Evolutionary conservation across 495 filamentous ascomycete species (phyloP), one percentile per base, ranked within the genome.

Genomic region (Hypoxylon fragiforme): DNA sequence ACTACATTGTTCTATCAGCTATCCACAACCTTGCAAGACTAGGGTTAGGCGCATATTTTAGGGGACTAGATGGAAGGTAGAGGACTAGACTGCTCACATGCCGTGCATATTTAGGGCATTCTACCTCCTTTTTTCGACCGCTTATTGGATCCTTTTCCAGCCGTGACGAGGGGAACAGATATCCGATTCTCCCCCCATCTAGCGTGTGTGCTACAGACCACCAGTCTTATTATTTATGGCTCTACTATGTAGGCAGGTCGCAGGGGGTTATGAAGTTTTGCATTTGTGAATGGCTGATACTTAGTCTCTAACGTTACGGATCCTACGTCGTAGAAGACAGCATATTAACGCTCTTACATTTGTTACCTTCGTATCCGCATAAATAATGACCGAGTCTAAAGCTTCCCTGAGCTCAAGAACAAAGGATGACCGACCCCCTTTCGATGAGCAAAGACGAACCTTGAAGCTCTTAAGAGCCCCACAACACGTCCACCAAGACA

Each of bases 91-190:
- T 52, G 58, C 37, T 57, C 58, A 62, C 52, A 62, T 62, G 58
- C 52, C 52, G 52, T 57, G 52, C 58, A 57, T 57, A 52, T 37
- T 42, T 56, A 61, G 22, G 46, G 47, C 47, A 56, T 51, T 50
- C 42, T 47, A 42, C 51, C 37, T 56, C 52, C 13, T 38, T 37
- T 53, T 15, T 37, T 16, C 13, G 43, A 9, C 38, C 15, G 35
- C 19, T 47, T 21, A 62, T 62, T 62, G 58, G 52, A 46, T 34
- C 14, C 26, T 14, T 14, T 16, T 45, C 49, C 58, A 62, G 58
- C 52, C 53, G 37, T 16, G 21, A 48, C 26, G 48, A 42, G 45
- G 24, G 44, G 21, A 50, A 44, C 24, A 14, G 22, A 9, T 28
- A 24, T 35, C 24, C 21, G 24, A 32, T 38, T 46, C n/a, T n/a